Base-by-base conservation (phyloP, 2,329 filamentous ascomycete genomes). In the Diaporthe sp. region DNA sequence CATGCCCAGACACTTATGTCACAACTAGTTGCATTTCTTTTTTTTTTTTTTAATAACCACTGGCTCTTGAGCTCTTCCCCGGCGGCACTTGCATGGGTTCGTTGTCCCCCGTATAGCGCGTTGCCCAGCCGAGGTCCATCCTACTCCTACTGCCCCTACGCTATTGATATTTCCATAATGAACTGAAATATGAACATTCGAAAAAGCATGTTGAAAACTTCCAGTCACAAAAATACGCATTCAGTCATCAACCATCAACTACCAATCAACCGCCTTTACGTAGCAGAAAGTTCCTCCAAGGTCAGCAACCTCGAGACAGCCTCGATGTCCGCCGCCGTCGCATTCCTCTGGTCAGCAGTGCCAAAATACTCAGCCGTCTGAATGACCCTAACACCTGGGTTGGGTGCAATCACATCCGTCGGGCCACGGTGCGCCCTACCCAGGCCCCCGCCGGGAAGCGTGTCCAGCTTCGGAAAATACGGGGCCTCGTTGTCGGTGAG, bases 401-500 rank as follows among this genome's bases (percentile, higher is more conserved):
- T 63, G 8, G 69, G 56, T 32, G 69, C 56, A 17, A 77, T 77
- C n/a, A 68, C 71, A 15, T 75, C 70, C 2, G 74, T 78, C 44
- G 51, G 44, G 17, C 75, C 70, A 30, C 76, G 73, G 37, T 77
- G 77, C 8, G 75, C 75, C 44, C 76, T 35, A 13, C 77, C 77
- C 50, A 78, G 70, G 0, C 76, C 76, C 0, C 65, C 73, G 9
- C 70, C 71, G 5, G 65, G 63, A 10, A 61, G 44, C n/a, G 71
- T 75, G 27, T 73, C 66, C 32, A 78, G 55, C 22, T 30, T 47
- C 19, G 77, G 78, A 72, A 75, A 78, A 66, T 76, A 78, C 8
- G 78, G 78, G 19, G 37, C 55, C 76, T 79, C 78, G 69, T 78
- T 78, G 19, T 47, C 56, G 1, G 65, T 75, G 37, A 55, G 58